These are phyloP conservation scores for Nakataea oryzae DNA, from an alignment of 2,329 filamentous ascomycete species.

Conservation along the genomic window DNA sequence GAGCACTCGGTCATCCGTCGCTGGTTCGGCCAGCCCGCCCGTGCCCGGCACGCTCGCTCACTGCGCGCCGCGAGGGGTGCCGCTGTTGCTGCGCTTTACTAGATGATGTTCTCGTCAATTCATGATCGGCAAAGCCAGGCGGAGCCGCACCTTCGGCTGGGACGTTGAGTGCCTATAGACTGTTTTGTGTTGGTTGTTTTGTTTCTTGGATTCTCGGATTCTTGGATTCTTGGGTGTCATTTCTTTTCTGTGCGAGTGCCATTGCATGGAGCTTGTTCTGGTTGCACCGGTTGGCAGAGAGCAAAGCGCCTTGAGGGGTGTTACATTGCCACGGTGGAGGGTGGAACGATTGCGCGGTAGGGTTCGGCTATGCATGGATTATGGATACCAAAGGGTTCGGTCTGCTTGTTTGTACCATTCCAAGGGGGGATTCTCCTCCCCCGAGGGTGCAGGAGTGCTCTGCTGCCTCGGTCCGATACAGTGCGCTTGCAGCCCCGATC, in stretches of 20 bases:
- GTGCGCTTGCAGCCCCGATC: background rate
- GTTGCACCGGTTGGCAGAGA: background rate
- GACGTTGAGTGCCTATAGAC: background rate
- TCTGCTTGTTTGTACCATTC: background rate
- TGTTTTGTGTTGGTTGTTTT: background rate
- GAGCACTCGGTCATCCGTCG: background rate
- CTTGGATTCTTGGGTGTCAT: no score
- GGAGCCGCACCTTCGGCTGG: background rate
- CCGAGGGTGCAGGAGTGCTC: background rate
- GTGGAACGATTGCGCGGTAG: background rate
- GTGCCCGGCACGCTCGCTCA: no score
- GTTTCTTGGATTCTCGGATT: no score
- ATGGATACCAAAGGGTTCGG: background rate
- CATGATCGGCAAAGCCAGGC: background rate
- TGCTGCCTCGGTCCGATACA: background rate
- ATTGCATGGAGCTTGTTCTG: background rate
- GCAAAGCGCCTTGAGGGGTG: no score
- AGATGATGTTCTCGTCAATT: background rate
- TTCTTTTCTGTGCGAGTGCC: background rate
- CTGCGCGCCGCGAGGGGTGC: background rate
- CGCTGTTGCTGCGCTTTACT: background rate
- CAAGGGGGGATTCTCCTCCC: background rate
- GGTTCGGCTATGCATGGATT: background rate
- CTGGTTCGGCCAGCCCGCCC: background rate
- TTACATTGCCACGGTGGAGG: no score